These are phyloP conservation scores for Obba rivulosa DNA, from an alignment of 768 basidiomycete species.

Conservation along the genomic window DNA sequence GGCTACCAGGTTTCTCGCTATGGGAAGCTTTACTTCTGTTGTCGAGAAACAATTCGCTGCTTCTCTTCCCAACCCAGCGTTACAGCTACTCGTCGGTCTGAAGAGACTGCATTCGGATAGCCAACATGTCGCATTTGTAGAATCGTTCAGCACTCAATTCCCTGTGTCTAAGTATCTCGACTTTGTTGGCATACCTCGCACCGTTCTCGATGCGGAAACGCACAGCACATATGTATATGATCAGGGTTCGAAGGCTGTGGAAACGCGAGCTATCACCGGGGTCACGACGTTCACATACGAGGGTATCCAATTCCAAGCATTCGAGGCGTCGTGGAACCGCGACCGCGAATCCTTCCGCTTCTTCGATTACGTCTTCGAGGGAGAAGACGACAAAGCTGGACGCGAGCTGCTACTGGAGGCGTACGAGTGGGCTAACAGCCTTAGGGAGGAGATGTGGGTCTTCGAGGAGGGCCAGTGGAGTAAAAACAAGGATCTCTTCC, in stretches of 20 bases:
- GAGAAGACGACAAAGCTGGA: slow-evolving; percentile 8
- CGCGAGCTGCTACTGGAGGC: slow-evolving; percentile 7
- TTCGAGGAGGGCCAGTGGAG: slow-evolving; percentile 32
- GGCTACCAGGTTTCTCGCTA: too few species aligned
- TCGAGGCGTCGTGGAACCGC: slow-evolving; percentile 7
- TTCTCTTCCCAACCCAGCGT: too few species aligned
- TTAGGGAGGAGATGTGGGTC: slow-evolving; percentile 31
- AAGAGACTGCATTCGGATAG: too few species aligned
- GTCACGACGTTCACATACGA: slow-evolving; percentile 7
- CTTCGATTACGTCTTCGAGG: slow-evolving; percentile 9
- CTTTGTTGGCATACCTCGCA: too few species aligned
- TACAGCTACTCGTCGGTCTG: too few species aligned
- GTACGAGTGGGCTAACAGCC: slow-evolving; percentile 8
- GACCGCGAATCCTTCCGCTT: neutral
- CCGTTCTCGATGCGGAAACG: too few species aligned
- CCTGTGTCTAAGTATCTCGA: too few species aligned
- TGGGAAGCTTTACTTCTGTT: too few species aligned
- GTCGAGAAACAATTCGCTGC: too few species aligned
- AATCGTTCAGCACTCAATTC: too few species aligned
- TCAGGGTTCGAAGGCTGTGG: slow-evolving; percentile 1
- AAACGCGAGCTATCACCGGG: slow-evolving; percentile 1
- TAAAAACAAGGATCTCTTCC: slow-evolving; percentile 21
- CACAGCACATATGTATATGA: too few species aligned
- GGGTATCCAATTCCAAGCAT: slow-evolving; percentile 4
- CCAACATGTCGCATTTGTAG: too few species aligned